Evolutionary conservation across 768 basidiomycete genomes (phyloP).

Genomic region (Pleurotus giganteus): DNA sequence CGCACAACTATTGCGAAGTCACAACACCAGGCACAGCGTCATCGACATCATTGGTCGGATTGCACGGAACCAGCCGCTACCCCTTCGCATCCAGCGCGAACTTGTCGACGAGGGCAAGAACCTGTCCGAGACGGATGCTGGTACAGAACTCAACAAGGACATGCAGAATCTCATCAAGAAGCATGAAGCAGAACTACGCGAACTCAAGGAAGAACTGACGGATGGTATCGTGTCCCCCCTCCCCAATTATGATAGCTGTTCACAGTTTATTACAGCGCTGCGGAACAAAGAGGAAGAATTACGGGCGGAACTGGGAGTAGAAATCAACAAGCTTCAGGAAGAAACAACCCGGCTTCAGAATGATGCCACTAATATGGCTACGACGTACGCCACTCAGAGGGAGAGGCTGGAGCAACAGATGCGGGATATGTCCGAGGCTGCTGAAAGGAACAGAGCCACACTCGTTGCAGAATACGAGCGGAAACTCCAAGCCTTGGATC

Average conservation of each 20-base stretch:
- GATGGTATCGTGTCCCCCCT: neutral
- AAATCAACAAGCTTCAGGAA: neutral
- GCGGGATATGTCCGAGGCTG: constrained; percentile 1
- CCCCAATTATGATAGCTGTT: neutral
- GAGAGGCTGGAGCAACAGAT: neutral
- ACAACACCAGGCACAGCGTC: constrained; percentile 31
- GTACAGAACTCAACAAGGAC: constrained; percentile 11
- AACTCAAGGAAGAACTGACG: constrained; percentile 7
- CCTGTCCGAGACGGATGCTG: constrained; percentile 35
- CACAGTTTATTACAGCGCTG: neutral
- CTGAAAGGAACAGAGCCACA: neutral
- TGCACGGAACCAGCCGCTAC: constrained; percentile 12
- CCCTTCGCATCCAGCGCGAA: constrained; percentile 20
- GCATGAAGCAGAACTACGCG: constrained; percentile 3
- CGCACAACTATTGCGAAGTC: constrained; percentile 42
- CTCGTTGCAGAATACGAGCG: constrained; percentile 1
- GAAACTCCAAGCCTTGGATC: neutral
- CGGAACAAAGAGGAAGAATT: neutral
- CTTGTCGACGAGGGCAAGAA: constrained; percentile 19
- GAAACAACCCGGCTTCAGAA: neutral
- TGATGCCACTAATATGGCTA: neutral
- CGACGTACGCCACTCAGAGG: constrained; percentile 1
- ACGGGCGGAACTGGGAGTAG: neutral
- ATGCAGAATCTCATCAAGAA: constrained; percentile 4
- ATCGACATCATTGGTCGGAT: constrained; percentile 31